Conservation (phyloP, 2,329 filamentous ascomycete species). For the Cladorrhinum sp. region DNA sequence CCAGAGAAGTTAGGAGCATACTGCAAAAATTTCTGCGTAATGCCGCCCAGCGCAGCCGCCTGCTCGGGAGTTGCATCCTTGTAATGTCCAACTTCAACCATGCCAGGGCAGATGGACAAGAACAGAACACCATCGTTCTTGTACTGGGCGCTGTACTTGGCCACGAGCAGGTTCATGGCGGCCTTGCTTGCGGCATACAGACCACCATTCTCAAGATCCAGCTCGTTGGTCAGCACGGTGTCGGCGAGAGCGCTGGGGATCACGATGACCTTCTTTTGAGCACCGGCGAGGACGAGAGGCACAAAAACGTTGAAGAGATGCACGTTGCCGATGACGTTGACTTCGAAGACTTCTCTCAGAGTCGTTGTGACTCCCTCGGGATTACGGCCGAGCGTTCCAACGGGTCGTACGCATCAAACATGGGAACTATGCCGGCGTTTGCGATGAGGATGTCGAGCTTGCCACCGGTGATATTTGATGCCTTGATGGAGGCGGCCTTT, state of each 20-base stretch:
- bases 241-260: constrained; percentile 51
- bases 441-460: constrained; percentile 44
- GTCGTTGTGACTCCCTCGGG: constrained; percentile 36
- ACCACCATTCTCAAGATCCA: constrained; percentile 33
- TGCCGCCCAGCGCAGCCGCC: constrained; percentile 18
- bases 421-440: constrained; percentile 39
- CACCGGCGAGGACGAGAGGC: constrained; percentile 50
- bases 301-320: constrained; percentile 52
- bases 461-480: constrained; percentile 27
- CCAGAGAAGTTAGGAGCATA: constrained; percentile 42
- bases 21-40: constrained; percentile 32
- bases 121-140: constrained; percentile 50
- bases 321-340: constrained; percentile 52
- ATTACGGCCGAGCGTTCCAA: constrained; percentile 24
- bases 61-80: constrained; percentile 28
- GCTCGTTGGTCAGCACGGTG: constrained; percentile 38
- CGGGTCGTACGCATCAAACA: constrained; percentile 30
- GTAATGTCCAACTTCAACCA: constrained; percentile 43
- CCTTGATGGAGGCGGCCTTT: constrained; percentile 23
- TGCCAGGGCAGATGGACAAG: constrained; percentile 49
- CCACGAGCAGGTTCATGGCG: constrained; percentile 49
- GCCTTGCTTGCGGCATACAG: constrained; percentile 51
- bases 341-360: constrained; percentile 35
- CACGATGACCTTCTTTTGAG: constrained; percentile 52
- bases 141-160: constrained; percentile 52